phyloP scores from a whole-genome alignment of 441 rosid species.

The Macaranga tanarius region DNA sequence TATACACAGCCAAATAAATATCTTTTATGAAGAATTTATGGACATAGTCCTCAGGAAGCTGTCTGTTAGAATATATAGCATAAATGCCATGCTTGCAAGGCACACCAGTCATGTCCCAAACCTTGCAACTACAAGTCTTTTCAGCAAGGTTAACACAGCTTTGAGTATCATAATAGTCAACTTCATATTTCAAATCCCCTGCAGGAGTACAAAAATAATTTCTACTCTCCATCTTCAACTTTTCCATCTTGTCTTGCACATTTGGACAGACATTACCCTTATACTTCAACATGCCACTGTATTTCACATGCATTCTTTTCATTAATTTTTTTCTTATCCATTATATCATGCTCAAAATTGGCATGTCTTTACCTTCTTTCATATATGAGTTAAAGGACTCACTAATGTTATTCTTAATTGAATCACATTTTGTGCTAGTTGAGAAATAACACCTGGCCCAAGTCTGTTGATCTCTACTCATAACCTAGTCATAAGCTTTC shows the following conservation, averaged over 20 bases:
- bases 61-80: too few species aligned
- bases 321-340: background rate
- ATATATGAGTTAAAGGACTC: background rate
- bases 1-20: too few species aligned
- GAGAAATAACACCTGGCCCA: background rate
- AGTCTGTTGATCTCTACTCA: background rate
- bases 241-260: background rate
- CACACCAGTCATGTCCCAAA: too few species aligned
- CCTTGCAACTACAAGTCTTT: too few species aligned
- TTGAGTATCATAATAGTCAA: too few species aligned
- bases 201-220: background rate
- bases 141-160: too few species aligned
- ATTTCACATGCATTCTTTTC: background rate
- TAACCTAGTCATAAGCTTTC: background rate
- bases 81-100: too few species aligned
- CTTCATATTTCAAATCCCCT: too few species aligned
- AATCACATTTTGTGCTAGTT: background rate
- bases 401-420: background rate
- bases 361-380: background rate
- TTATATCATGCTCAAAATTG: background rate
- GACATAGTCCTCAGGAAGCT: too few species aligned
- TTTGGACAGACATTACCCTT: background rate
- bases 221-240: background rate
- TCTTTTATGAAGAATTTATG: too few species aligned
- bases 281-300: background rate